Percentiles rank a stretch among this genome's conserved stretches.
Conservation (phyloP, 2,329 filamentous ascomycete genomes). For the Trichoderma simmonsii region DNA sequence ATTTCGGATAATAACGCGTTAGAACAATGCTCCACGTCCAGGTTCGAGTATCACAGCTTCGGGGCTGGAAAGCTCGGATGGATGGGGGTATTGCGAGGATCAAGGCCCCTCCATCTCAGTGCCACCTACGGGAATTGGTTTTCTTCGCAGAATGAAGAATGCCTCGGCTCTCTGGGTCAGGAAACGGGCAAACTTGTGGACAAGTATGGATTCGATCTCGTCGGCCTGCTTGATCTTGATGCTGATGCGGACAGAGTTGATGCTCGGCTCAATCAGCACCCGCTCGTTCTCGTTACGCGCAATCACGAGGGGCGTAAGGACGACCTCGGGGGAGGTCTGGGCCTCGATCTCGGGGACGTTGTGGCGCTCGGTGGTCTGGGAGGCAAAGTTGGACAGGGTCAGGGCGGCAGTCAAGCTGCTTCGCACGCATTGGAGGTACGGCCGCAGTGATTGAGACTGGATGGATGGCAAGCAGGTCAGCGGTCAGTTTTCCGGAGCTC, state of each 20-base stretch:
- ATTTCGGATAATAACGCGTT: neutral
- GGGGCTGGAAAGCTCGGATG: neutral
- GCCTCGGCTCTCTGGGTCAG: constrained; percentile 91
- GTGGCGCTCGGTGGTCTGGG: constrained; percentile 91
- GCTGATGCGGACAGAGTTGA: constrained; percentile 95
- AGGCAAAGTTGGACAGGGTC: constrained; percentile 88
- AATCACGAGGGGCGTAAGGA: constrained; percentile 86
- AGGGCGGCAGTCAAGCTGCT: constrained; percentile 91
- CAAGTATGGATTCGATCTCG: constrained; percentile 96
- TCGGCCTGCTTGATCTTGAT: constrained; percentile 99
- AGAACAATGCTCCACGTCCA: neutral
- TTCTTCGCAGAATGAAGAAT: constrained; percentile 93
- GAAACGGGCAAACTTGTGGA: constrained; percentile 98
- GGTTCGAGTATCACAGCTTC: neutral
- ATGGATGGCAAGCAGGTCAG: neutral
- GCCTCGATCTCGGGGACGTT: constrained; percentile 98
- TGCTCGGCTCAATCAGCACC: constrained; percentile 91
- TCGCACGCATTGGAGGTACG: constrained; percentile 94
- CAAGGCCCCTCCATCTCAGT: neutral
- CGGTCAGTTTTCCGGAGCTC: constrained; percentile 7
- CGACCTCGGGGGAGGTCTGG: constrained; percentile 84
- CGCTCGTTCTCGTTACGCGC: constrained; percentile 91
- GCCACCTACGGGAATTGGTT: constrained; percentile 80
- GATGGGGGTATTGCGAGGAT: neutral
- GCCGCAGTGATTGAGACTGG: constrained; percentile 92